These are phyloP conservation scores for Aspergillus sojae DNA, from an alignment of 2,329 filamentous ascomycete genomes.

Conservation along the genomic window DNA sequence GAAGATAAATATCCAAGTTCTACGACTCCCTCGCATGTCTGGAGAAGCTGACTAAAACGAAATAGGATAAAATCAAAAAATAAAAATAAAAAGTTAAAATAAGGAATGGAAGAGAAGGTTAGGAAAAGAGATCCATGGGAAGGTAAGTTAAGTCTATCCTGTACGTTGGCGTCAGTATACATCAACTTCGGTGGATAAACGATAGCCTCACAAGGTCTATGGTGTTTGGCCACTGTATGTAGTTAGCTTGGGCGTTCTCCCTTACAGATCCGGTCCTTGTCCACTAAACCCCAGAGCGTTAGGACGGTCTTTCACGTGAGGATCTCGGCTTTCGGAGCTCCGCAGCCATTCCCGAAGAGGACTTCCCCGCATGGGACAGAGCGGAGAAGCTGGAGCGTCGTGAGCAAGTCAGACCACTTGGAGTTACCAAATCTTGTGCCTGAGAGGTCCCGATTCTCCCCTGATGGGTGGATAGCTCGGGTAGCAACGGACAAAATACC, in stretches of 20 bases:
- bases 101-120: background rate
- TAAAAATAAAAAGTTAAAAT: background rate
- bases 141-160: background rate
- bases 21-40: too few relatives aligned
- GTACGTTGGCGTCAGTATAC: background rate
- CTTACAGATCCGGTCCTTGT: background rate
- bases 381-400: slow-evolving; percentile 13
- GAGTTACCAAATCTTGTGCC: background rate
- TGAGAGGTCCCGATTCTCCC: background rate
- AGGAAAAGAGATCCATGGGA: background rate
- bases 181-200: background rate
- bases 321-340: slow-evolving; percentile 27
- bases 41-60: background rate
- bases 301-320: background rate
- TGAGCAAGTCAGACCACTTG: background rate
- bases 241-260: background rate
- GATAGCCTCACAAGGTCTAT: too few relatives aligned
- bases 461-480: background rate
- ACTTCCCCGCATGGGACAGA: slow-evolving; percentile 21
- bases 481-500: slow-evolving; percentile 4
- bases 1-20: background rate
- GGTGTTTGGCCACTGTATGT: background rate
- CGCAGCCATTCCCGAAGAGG: slow-evolving; percentile 14
- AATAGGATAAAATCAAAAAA: background rate
- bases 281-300: background rate